Conservation (phyloP, 2,329 filamentous ascomycete species). For the Aureobasidium zeae region DNA sequence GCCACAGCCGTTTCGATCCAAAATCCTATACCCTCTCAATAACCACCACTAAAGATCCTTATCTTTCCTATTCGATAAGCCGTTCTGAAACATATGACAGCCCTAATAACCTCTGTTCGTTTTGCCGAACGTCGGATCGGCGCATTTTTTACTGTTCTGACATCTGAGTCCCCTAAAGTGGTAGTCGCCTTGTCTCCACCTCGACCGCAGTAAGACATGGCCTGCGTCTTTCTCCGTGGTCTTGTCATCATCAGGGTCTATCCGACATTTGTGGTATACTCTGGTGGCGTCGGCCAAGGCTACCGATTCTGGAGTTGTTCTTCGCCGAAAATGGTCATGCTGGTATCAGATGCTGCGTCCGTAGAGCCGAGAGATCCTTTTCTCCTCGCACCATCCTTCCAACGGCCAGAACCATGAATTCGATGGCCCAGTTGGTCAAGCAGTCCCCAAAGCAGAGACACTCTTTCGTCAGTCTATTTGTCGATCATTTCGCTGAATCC, state of each 20-base stretch:
- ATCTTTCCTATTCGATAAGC: neutral
- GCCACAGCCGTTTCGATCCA: conserved; percentile 1
- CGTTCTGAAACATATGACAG: conserved; percentile 13
- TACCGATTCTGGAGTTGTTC: neutral
- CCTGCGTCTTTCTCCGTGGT: neutral
- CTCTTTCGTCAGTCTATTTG: neutral
- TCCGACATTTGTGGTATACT: neutral
- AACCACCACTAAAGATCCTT: neutral
- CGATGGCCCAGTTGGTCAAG: conserved; percentile 1
- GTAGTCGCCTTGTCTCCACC: neutral
- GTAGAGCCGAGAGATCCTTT: neutral
- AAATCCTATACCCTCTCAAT: neutral
- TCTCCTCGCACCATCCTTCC: neutral
- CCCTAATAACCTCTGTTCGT: neutral
- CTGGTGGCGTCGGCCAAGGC: neutral
- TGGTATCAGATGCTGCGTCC: too few species aligned
- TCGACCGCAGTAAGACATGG: neutral
- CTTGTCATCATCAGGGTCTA: neutral
- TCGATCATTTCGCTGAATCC: conserved; percentile 8
- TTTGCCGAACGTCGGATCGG: conserved; percentile 1
- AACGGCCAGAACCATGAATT: neutral
- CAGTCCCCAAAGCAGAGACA: neutral
- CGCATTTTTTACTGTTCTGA: neutral
- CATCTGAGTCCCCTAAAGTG: neutral
- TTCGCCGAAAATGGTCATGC: neutral